Percentiles rank a stretch among this genome's conserved stretches.
Conservation (phyloP, 257 asterid genomes). For the Euphrasia confusa region DNA sequence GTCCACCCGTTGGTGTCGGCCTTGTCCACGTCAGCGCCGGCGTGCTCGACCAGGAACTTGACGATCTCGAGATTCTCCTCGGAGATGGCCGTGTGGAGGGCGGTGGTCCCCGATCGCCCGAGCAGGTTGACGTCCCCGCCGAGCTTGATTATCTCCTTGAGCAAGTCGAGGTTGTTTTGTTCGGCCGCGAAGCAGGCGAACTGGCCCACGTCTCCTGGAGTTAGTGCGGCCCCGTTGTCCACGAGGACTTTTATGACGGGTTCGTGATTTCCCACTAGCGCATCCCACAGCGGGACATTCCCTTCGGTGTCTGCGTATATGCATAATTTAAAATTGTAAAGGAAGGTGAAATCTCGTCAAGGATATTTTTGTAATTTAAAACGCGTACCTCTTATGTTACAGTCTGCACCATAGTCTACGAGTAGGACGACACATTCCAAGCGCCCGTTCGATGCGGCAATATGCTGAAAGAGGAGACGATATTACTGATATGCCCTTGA, state of each 20-base stretch:
- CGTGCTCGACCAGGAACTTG: constrained; percentile 54
- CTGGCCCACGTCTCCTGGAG: constrained; percentile 60
- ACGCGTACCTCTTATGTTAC: constrained; percentile 52
- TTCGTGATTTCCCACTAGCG: constrained; percentile 52
- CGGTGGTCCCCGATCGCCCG: constrained; percentile 52
- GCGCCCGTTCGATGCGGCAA: constrained; percentile 59
- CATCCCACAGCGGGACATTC: constrained; percentile 75
- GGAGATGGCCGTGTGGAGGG: constrained; percentile 63
- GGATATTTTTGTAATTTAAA: background rate
- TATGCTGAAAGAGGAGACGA: constrained; percentile 48
- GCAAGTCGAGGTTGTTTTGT: constrained; percentile 54
- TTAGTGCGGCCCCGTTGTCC: constrained; percentile 55
- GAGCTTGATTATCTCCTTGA: constrained; percentile 40
- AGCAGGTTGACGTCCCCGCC: constrained; percentile 59
- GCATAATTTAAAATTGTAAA: no score
- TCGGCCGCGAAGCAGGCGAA: constrained; percentile 62
- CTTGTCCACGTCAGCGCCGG: constrained; percentile 56
- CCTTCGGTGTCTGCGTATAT: constrained; percentile 65
- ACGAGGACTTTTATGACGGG: constrained; percentile 38
- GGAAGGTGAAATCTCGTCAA: background rate
- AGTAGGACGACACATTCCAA: constrained; percentile 55
- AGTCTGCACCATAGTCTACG: constrained; percentile 69
- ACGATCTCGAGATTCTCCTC: constrained; percentile 59
- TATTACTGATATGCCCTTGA: background rate
- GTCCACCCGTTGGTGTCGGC: constrained; percentile 67